Evolutionary conservation across 2,329 filamentous ascomycete species (phyloP).

Genomic region (Epichloe uncinata): DNA sequence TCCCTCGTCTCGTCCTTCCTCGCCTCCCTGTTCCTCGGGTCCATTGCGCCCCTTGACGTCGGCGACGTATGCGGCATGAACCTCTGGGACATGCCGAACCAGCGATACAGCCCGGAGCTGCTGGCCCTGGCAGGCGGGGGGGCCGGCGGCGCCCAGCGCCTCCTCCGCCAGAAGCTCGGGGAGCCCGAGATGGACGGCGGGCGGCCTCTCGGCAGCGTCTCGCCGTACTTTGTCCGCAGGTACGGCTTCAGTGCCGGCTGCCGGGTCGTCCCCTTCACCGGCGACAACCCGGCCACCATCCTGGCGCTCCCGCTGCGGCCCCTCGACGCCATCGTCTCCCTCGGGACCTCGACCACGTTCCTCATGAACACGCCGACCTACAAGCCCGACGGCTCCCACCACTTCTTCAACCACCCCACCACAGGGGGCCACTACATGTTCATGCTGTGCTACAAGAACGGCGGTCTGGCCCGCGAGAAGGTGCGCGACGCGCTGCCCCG

Average conservation of each 20-base stretch:
- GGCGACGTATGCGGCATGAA: constrained; percentile 96
- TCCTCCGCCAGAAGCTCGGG: constrained; percentile 73
- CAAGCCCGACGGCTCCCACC: constrained; percentile 78
- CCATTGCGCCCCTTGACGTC: constrained; percentile 80
- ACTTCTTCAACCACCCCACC: constrained; percentile 97
- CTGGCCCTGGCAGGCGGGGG: constrained; percentile 64
- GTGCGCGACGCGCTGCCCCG: constrained; percentile 61
- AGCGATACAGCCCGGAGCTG: constrained; percentile 60
- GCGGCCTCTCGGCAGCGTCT: constrained; percentile 60
- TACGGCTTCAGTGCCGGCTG: constrained; percentile 69
- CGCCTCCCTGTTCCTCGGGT: constrained; percentile 76
- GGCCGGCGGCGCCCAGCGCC: constrained; percentile 42
- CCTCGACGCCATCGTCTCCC: constrained; percentile 83
- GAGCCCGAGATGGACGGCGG: constrained; percentile 70
- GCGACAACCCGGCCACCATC: constrained; percentile 93
- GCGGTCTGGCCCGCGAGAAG: constrained; percentile 80
- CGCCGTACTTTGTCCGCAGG: constrained; percentile 61
- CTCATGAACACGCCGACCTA: constrained; percentile 93
- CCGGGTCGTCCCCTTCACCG: constrained; percentile 74
- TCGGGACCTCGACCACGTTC: constrained; percentile 93
- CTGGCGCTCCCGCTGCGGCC: constrained; percentile 77
- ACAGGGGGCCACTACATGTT: constrained; percentile 94
- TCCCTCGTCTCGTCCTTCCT: constrained; percentile 93
- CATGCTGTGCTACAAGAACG: constrained; percentile 99
- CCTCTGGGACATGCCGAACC: constrained; percentile 74